A percentile compares a stretch with the other conserved stretches of the same genome.
Conservation (phyloP, 805 yeast species). For the Starmerella geochares region DNA sequence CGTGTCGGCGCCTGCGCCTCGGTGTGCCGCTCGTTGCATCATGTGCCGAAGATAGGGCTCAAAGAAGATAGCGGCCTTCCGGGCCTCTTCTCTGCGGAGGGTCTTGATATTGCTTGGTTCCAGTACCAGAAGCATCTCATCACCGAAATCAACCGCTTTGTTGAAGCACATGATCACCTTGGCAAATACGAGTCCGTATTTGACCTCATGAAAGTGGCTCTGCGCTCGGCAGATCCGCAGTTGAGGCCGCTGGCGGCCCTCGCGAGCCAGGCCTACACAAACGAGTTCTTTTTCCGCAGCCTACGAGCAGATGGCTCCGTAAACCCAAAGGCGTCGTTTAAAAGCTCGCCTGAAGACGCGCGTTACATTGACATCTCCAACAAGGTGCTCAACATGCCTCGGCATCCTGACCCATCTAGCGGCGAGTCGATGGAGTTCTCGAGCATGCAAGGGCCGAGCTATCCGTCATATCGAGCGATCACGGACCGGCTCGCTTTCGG, state of each 20-base stretch:
- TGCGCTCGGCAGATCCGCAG: slow-evolving; percentile 15
- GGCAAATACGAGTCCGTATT: slow-evolving; percentile 12
- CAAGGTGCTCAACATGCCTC: slow-evolving; percentile 23
- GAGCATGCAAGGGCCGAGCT: slow-evolving; percentile 11
- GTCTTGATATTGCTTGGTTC: slow-evolving; percentile 67
- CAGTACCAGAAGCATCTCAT: slow-evolving; percentile 56
- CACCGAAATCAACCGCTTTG: slow-evolving; percentile 27
- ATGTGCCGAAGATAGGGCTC: slow-evolving; percentile 33
- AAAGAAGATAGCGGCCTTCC: slow-evolving; percentile 40
- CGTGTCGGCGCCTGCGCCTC: background rate
- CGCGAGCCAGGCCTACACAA: slow-evolving; percentile 78
- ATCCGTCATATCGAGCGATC: slow-evolving; percentile 16
- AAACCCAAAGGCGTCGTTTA: slow-evolving; percentile 26
- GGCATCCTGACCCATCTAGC: slow-evolving; percentile 7
- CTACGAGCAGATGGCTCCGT: slow-evolving; percentile 23
- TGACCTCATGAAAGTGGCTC: slow-evolving; percentile 15
- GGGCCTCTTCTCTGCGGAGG: slow-evolving; percentile 55
- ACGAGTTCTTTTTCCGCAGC: slow-evolving; percentile 59
- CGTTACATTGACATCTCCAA: slow-evolving; percentile 24
- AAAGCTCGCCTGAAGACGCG: slow-evolving; percentile 20
- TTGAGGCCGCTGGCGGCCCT: slow-evolving; percentile 50
- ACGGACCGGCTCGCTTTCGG: slow-evolving; percentile 48
- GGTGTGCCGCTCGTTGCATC: slow-evolving; percentile 15
- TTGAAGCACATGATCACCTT: slow-evolving; percentile 15
- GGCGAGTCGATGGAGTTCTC: background rate